Percentiles rank a stretch among this genome's conserved stretches.
Evolutionary conservation across 2,329 filamentous ascomycete species (phyloP).

Genomic region (Alternaria incomplexa): DNA sequence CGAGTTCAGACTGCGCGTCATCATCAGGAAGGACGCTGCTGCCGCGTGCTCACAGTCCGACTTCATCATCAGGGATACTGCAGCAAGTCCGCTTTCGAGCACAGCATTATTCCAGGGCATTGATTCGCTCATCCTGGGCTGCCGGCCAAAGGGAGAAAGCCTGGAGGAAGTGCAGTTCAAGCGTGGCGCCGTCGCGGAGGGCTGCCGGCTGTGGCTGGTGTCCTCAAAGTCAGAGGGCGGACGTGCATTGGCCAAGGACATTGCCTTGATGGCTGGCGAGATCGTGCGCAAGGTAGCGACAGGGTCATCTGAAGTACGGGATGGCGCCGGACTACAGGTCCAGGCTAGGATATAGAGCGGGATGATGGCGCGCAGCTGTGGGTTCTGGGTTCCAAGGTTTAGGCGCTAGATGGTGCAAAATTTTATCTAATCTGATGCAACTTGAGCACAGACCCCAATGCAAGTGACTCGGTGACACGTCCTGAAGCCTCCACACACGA

Average conservation of each 20-base stretch:
- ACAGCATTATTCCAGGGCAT: constrained; percentile 36
- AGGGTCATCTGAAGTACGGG: constrained; percentile 17
- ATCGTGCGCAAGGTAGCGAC: constrained; percentile 34
- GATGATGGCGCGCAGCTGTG: constrained; percentile 4
- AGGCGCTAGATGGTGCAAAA: constrained; percentile 19
- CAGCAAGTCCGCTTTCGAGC: constrained; percentile 19
- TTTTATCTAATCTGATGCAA: constrained; percentile 44
- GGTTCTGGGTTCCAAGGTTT: not conserved
- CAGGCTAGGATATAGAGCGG: constrained; percentile 39
- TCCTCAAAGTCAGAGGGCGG: constrained; percentile 41
- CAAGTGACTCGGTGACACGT: constrained; percentile 17
- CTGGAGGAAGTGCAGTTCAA: constrained; percentile 49
- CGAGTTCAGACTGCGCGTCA: constrained; percentile 34
- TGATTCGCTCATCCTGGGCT: constrained; percentile 43
- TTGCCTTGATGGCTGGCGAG: constrained; percentile 42
- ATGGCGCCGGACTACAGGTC: constrained; percentile 26
- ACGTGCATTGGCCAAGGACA: constrained; percentile 44
- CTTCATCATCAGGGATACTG: constrained; percentile 41
- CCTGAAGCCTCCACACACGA: constrained; percentile 13
- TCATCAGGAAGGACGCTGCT: constrained; percentile 33
- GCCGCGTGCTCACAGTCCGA: constrained; percentile 32
- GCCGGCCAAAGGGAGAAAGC: constrained; percentile 44
- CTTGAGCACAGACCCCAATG: constrained; percentile 8
- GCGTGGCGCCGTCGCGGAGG: constrained; percentile 36
- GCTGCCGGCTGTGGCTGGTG: constrained; percentile 43